These are phyloP conservation scores for Fraxinus ornus DNA, from an alignment of 305 asterid genomes.

Conservation along the genomic window DNA sequence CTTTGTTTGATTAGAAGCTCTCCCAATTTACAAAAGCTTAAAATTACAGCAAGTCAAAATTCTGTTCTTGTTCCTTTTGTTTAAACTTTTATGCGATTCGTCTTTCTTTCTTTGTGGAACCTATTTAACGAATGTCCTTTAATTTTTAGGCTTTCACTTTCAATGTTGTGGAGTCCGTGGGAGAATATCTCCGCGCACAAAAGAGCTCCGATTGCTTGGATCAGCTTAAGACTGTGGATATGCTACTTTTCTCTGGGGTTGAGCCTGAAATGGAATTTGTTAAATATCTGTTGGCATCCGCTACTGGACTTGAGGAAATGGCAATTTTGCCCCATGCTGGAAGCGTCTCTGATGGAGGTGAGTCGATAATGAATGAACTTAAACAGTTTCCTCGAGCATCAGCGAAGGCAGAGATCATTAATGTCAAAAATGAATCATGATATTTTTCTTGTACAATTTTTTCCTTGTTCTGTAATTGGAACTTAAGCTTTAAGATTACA, in stretches of 20 bases:
- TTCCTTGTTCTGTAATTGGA: background rate
- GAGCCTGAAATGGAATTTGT: constrained; percentile 10
- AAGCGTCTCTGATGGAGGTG: background rate
- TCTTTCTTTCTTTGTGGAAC: background rate
- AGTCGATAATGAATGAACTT: background rate
- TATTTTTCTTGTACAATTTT: background rate
- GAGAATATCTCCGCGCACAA: background rate
- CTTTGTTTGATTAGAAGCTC: background rate
- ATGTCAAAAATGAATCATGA: background rate
- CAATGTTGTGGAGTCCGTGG: background rate
- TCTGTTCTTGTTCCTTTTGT: background rate
- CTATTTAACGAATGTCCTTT: background rate
- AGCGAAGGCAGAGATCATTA: background rate
- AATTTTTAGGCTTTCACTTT: background rate
- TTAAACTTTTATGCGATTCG: background rate
- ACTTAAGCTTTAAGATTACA: background rate
- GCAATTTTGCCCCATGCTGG: background rate
- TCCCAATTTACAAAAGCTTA: background rate
- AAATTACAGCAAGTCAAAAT: background rate
- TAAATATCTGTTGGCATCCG: constrained; percentile 1
- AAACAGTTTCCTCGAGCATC: background rate
- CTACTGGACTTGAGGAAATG: background rate
- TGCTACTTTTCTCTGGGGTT: background rate
- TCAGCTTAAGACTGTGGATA: background rate
- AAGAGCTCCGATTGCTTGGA: background rate